A percentile compares a stretch with the other conserved stretches of the same genome.
phyloP scores from a whole-genome alignment of 2,329 filamentous ascomycete genomes.

The Venturia nashicola region DNA sequence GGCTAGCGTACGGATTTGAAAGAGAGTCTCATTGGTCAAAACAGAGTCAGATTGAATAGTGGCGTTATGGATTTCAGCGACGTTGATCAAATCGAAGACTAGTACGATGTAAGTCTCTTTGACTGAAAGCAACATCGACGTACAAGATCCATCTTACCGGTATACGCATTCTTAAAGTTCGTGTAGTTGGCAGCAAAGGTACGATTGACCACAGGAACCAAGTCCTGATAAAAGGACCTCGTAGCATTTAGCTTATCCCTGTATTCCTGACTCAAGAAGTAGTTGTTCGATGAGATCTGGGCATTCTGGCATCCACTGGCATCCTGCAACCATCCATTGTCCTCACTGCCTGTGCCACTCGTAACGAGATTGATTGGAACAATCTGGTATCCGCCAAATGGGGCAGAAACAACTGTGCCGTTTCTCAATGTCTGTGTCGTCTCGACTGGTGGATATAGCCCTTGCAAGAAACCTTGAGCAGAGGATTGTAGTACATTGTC shows the following conservation, averaged over 20 bases:
- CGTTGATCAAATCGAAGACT: constrained; percentile 51
- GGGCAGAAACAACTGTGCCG: constrained; percentile 51
- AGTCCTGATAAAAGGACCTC: constrained; percentile 38
- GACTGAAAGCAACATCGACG: neutral
- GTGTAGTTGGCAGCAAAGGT: constrained; percentile 37
- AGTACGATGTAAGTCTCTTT: neutral
- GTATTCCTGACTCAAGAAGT: constrained; percentile 42
- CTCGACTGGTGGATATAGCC: constrained; percentile 69
- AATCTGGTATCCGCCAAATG: constrained; percentile 72
- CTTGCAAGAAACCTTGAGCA: constrained; percentile 70
- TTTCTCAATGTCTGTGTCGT: constrained; percentile 52
- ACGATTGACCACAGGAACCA: constrained; percentile 40
- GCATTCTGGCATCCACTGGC: constrained; percentile 43
- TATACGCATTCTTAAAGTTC: constrained; percentile 51
- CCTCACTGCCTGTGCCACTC: constrained; percentile 32
- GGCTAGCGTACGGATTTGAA: constrained; percentile 60
- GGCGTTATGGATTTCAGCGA: constrained; percentile 50
- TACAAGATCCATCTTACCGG: constrained; percentile 39
- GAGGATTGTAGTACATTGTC: constrained; percentile 73
- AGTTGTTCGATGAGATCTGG: constrained; percentile 45
- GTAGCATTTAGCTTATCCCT: constrained; percentile 34
- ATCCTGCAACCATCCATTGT: constrained; percentile 46
- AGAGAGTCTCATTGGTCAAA: constrained; percentile 46
- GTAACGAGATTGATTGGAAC: constrained; percentile 57
- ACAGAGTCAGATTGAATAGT: constrained; percentile 47